A percentile compares a stretch with the other conserved stretches of the same genome.
phyloP scores from a whole-genome alignment of 2,329 filamentous ascomycete genomes.

The Pseudocercospora crystallina region DNA sequence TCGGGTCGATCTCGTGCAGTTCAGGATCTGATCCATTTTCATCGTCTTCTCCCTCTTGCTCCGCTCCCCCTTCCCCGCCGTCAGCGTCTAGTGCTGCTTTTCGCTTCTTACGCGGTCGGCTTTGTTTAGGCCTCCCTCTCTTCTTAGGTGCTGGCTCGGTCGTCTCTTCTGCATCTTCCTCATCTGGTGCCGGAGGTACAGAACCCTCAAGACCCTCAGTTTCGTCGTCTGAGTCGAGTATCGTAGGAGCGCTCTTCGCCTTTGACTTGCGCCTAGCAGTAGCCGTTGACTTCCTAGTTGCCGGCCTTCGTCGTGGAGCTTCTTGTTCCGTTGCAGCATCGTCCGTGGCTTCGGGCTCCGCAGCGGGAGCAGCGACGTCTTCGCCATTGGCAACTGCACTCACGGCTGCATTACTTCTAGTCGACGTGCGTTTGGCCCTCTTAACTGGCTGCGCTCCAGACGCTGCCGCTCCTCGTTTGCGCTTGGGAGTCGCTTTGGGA shows the following conservation, averaged over 20 bases:
- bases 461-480: conserved; percentile 10
- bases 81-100: not conserved
- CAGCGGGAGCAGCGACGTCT: conserved; percentile 6
- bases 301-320: conserved; percentile 11
- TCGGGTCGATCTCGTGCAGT: conserved; percentile 58
- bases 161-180: conserved; percentile 5
- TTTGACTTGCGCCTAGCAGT: conserved; percentile 12
- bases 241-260: conserved; percentile 18
- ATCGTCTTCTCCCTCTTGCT: conserved; percentile 18
- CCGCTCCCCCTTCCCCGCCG: conserved; percentile 5
- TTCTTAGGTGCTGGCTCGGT: conserved; percentile 12
- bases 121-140: conserved; percentile 14
- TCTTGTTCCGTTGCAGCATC: conserved; percentile 7
- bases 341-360: not conserved
- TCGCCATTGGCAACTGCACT: conserved; percentile 20
- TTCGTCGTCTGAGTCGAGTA: conserved; percentile 23
- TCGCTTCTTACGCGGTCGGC: conserved; percentile 6
- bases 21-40: conserved; percentile 34
- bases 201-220: conserved; percentile 3
- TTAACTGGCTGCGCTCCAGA: conserved; percentile 5
- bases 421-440: conserved; percentile 22
- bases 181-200: conserved; percentile 1
- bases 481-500: conserved; percentile 1
- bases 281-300: conserved; percentile 5
- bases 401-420: conserved; percentile 23